phyloP scores from a whole-genome alignment of 257 asterid species.

The Solanum bulbocastanum region DNA sequence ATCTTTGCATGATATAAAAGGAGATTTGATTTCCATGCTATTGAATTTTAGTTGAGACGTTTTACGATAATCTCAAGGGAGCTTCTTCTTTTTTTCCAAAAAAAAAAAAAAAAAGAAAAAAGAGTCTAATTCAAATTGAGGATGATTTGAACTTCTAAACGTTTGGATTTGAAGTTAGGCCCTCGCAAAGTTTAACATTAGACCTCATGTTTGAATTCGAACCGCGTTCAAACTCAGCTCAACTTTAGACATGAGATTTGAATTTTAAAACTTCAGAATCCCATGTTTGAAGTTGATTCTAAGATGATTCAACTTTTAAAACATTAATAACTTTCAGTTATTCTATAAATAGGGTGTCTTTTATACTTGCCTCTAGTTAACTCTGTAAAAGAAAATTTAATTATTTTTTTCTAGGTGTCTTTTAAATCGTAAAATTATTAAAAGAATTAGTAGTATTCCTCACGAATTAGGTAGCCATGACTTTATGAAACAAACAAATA shows the following conservation, averaged over 20 bases:
- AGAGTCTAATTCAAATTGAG: no score
- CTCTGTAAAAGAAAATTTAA: no score
- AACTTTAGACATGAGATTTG: not conserved
- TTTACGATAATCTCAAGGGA: not conserved
- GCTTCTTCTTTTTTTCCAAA: no score
- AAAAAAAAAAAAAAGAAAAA: no score
- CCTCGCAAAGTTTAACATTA: not conserved
- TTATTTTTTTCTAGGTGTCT: not conserved
- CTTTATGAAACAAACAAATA: not conserved
- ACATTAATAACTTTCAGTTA: not conserved
- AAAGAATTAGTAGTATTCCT: no score
- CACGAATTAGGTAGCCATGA: not conserved
- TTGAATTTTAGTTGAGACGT: no score
- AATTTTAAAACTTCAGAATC: not conserved
- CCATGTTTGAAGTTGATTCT: not conserved
- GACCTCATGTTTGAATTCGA: no score
- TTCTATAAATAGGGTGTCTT: not conserved
- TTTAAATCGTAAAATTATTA: not conserved
- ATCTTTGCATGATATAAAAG: not conserved
- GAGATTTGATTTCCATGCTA: not conserved
- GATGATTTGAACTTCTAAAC: no score
- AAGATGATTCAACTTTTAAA: not conserved
- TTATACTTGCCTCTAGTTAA: not conserved
- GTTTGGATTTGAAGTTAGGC: not conserved
- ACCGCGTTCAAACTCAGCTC: not conserved